These are phyloP conservation scores for Hygrophila difformis DNA, from an alignment of 257 asterid species.

Conservation along the genomic window DNA sequence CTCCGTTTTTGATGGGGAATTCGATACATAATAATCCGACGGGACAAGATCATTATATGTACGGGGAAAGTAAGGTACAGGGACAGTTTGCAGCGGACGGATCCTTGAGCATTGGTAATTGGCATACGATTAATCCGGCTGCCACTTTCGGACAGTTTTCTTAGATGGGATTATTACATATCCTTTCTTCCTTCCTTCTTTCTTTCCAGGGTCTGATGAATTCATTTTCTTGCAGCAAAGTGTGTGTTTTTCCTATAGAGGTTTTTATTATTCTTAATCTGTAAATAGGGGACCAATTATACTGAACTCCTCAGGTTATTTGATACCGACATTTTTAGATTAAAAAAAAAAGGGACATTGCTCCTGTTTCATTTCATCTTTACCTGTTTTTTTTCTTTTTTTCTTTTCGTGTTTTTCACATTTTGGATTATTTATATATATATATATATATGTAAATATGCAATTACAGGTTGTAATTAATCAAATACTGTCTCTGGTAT, in stretches of 20 bases:
- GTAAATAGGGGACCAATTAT: constrained; percentile 54
- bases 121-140: constrained; percentile 37
- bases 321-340: constrained; percentile 35
- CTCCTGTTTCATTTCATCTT: constrained; percentile 15
- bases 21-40: constrained; percentile 20
- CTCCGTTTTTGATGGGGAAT: constrained; percentile 43
- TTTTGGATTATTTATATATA: too few species aligned
- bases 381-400: constrained; percentile 6
- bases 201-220: too few species aligned
- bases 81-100: constrained; percentile 24
- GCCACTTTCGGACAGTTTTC: constrained; percentile 64
- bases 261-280: constrained; percentile 36
- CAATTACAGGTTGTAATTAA: constrained; percentile 29
- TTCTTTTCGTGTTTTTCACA: not conserved
- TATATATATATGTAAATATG: too few species aligned
- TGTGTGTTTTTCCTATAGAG: too few species aligned
- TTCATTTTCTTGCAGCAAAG: too few species aligned
- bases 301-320: constrained; percentile 26
- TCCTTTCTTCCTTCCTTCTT: too few species aligned
- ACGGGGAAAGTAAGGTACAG: constrained; percentile 25
- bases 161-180: too few species aligned
- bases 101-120: constrained; percentile 17
- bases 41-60: constrained; percentile 28
- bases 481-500: too few species aligned
- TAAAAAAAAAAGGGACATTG: not conserved